Base-by-base conservation (phyloP, 192 early-diverging fungal species). In the Chytriomyces sp. region DNA sequence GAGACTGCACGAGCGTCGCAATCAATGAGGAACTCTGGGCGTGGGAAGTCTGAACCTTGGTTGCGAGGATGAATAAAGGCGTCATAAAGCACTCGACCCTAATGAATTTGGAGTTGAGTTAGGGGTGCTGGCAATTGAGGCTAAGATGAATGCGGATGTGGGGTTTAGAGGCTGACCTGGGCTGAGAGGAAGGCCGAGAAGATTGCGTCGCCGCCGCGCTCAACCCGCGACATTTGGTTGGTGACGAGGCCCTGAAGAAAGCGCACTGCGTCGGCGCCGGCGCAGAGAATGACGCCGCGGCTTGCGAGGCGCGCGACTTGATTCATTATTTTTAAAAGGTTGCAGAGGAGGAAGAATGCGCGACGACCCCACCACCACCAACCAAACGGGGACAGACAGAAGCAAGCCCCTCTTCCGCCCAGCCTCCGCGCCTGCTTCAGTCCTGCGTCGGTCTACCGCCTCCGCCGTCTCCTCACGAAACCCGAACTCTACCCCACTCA, bases 221-320 rank as follows among this genome's bases (percentile, higher is more conserved):
- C 88, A 28, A 96, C 80, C 34, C 44, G 61, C 25, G 81, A 74
- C 86, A 96, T 94, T 71, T 96, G 82, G 81, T 96, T 96, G 36
- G 94, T 96, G 62, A 89, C 90, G 65, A 97, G 81, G 7, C 95
- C 94, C 64, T 99, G 94, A 56, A 99, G 80, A 69, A 95, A 99
- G 79, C 91, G 90, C 59, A 82, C 64, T 2, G 93, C 85, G 65
- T 94, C 94, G 28, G 73, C 28, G 2, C 96, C 96, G 3, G 78
- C 58, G 22, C 83, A 39, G 12, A 62, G 52, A 12, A 83, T 5
- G 19, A 83, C 52, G 2, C 69, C 76, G 25, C 80, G 72, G 5
- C 52, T 49, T 38, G 60, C 32, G 37, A 63, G 44, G 1, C 22
- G 44, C 22, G 44, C 44, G 44, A 19, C 14, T 22, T 49, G 44